phyloP scores from a whole-genome alignment of 1,284 basidiomycete genomes.

The Salmacisia buchloeana region DNA sequence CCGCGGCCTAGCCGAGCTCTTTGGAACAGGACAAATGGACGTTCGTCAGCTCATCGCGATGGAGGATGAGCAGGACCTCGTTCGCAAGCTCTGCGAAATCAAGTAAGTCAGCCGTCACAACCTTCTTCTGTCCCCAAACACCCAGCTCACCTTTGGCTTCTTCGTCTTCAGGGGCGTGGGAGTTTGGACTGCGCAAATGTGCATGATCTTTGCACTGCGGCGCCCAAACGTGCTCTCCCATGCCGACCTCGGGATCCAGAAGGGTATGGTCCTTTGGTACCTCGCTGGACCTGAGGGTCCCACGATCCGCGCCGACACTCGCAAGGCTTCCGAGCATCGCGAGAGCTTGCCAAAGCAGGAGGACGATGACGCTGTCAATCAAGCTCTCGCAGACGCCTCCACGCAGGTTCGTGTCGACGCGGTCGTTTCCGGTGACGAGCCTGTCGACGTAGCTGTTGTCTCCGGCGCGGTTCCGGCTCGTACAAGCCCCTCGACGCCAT shows the following conservation, averaged over 20 bases:
- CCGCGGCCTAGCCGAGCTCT: slow-evolving; percentile 37
- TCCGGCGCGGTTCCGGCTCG: background rate
- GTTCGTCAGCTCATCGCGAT: slow-evolving; percentile 33
- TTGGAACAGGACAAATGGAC: slow-evolving; percentile 42
- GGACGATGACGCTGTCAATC: background rate
- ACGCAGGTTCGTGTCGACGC: slow-evolving; percentile 20
- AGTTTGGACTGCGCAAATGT: slow-evolving; percentile 48
- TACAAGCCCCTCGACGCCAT: no score
- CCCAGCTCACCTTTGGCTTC: background rate
- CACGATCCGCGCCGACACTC: slow-evolving; percentile 31
- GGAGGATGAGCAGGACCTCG: slow-evolving; percentile 35
- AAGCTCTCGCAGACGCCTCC: background rate
- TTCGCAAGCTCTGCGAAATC: slow-evolving; percentile 36
- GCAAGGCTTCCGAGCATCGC: slow-evolving; percentile 9
- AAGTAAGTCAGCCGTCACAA: slow-evolving; percentile 14
- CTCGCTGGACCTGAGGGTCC: slow-evolving; percentile 28
- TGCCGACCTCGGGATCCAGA: slow-evolving; percentile 46
- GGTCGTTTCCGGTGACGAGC: slow-evolving; percentile 13
- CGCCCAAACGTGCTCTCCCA: slow-evolving; percentile 41
- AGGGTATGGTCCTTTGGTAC: slow-evolving; percentile 43
- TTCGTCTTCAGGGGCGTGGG: slow-evolving; percentile 30
- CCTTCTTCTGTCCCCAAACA: background rate
- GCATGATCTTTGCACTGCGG: slow-evolving; percentile 48
- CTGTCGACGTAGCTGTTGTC: background rate
- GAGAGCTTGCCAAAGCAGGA: background rate